phyloP scores from a whole-genome alignment of 2,329 filamentous ascomycete genomes.

The Monosporascus sp. region DNA sequence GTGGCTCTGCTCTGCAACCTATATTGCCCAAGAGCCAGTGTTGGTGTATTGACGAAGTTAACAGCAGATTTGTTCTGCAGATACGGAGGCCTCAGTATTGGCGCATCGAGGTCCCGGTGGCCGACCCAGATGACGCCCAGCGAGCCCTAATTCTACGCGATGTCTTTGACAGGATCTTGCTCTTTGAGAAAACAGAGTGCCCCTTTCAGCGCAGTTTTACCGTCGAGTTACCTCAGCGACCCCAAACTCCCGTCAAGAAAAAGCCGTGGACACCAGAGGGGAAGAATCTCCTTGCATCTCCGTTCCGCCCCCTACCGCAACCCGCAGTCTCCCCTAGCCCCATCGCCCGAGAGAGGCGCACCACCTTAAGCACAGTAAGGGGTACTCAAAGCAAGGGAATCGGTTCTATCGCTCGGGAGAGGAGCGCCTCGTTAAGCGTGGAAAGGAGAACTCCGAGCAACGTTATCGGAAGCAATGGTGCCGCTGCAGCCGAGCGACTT shows the following conservation, averaged over 20 bases:
- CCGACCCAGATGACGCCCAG: constrained; percentile 55
- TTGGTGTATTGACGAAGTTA: constrained; percentile 84
- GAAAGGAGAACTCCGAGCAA: no score
- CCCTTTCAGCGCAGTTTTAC: constrained; percentile 76
- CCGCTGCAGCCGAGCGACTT: no score
- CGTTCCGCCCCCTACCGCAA: constrained; percentile 24
- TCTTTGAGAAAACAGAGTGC: constrained; percentile 83
- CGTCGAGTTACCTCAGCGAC: constrained; percentile 65
- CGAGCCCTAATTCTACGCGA: constrained; percentile 62
- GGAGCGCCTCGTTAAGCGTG: no score
- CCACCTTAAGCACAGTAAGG: constrained; percentile 4
- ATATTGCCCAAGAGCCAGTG: constrained; percentile 87
- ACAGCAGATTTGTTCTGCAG: constrained; percentile 77
- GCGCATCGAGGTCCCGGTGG: constrained; percentile 76
- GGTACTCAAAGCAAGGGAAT: background rate
- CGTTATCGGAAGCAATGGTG: no score
- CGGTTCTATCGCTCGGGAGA: no score
- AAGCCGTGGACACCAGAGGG: constrained; percentile 60
- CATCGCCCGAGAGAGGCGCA: constrained; percentile 15
- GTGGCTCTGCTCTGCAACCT: constrained; percentile 74
- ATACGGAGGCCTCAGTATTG: constrained; percentile 82
- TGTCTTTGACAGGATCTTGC: constrained; percentile 66
- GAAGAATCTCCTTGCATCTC: constrained; percentile 33
- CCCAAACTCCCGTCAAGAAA: constrained; percentile 59
- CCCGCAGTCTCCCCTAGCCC: constrained; percentile 14